Evolutionary conservation across 345 rosid genomes (phyloP), one percentile per base, ranked within the genome.

Genomic region (Physaria fendleri): DNA sequence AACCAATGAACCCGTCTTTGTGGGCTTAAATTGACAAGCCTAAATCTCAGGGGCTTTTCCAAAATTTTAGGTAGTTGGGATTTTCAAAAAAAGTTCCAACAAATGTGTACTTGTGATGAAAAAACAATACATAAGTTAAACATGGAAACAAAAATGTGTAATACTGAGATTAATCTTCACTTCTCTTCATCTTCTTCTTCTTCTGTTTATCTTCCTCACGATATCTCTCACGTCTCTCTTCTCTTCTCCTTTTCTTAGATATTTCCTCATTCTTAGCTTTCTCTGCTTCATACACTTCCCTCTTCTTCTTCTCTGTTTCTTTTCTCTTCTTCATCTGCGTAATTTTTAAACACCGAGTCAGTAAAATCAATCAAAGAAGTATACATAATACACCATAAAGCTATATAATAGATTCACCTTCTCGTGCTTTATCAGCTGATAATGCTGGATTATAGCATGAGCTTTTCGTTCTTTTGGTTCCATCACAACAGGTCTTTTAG

Each of bases 401-500:
- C 18, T 1, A 38, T 23, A 18, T 48, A 23, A 5, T 4, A 5
- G 9, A 8, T n/a, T 21, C 23, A 41, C 15, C 27, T 59, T 61
- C 99, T 85, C 87, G 28, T 77, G 73, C 6, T 74, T 60, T 34
- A 89, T 79, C 61, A 76, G 74, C 39, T 71, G 80, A 35, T 71
- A 82, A 5, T 93, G 94, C 64, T 87, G 88, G 73, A 85, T 51
- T 64, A 77, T 75, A 20, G 78, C 59, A 46, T 69, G 83, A 6
- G 71, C 79, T 77, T 72, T 75, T 16, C 83, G 65, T 66, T 93
- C 92, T 33, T 59, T 67, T 8, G 88, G 79, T 16, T 85, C 92
- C 94, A 82, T 76, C 9, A 93, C 79, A 54, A 93, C 95, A 27
- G 95, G 95, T 73, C 91, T 77, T 78, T 62, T 79, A 5, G 38